Evolutionary conservation across 495 filamentous ascomycete genomes (phyloP).

Genomic region (Neurospora sp.): DNA sequence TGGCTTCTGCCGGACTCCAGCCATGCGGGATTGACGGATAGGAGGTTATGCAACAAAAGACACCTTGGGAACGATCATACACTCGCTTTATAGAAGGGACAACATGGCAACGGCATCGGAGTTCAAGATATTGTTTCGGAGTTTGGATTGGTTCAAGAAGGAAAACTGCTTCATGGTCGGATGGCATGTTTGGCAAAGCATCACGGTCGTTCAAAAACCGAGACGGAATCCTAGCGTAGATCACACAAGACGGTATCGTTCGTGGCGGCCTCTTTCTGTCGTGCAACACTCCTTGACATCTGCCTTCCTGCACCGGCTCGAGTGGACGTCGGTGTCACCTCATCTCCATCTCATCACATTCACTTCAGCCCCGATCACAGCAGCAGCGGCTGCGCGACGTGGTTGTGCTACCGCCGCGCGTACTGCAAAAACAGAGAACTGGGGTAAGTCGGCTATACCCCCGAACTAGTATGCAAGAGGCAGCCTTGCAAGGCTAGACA

Average conservation of each 20-base stretch:
- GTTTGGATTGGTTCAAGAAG: neutral
- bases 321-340: neutral
- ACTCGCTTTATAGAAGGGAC: neutral
- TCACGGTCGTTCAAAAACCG: neutral
- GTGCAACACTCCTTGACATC: neutral
- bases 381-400: neutral
- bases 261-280: neutral
- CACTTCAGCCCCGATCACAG: neutral
- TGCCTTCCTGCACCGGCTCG: neutral
- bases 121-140: neutral
- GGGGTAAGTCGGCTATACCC: neutral
- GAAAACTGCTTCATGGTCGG: neutral
- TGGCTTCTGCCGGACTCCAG: constrained; percentile 32
- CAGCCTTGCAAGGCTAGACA: neutral
- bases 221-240: neutral
- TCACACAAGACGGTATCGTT: neutral
- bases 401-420: neutral
- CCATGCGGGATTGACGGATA: neutral
- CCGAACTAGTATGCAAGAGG: neutral
- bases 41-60: neutral
- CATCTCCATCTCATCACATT: neutral
- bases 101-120: neutral
- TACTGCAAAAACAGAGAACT: neutral
- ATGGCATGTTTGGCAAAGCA: neutral
- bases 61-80: neutral